phyloP scores from a whole-genome alignment of 257 asterid genomes.

The Paraleonurus japonicus region DNA sequence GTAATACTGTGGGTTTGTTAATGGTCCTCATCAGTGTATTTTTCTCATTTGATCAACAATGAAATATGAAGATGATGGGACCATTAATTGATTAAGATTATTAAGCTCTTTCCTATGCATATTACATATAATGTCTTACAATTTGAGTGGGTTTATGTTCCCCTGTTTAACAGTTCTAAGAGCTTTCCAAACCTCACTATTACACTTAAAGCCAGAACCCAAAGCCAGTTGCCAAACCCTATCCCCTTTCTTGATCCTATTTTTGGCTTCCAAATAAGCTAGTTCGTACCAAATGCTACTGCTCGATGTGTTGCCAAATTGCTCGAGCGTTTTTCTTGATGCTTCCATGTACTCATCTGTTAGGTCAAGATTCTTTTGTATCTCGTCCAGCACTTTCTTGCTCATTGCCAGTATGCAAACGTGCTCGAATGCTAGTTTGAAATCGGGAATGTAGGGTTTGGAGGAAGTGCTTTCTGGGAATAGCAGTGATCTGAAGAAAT shows the following conservation, averaged over 20 bases:
- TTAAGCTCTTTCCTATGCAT: background rate
- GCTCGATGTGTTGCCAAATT: slow-evolving; percentile 80
- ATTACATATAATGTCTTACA: background rate
- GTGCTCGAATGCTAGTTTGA: slow-evolving; percentile 62
- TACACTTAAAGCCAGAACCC: slow-evolving; percentile 77
- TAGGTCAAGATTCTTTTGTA: slow-evolving; percentile 62
- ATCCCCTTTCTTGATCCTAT: slow-evolving; percentile 51
- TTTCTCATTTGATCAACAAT: background rate
- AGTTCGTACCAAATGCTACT: slow-evolving; percentile 78
- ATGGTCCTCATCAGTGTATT: background rate
- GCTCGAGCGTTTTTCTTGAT: slow-evolving; percentile 64
- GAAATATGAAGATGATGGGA: background rate
- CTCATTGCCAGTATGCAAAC: slow-evolving; percentile 62
- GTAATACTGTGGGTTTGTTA: background rate
- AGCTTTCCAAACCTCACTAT: slow-evolving; percentile 73
- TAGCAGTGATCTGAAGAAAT: slow-evolving; percentile 52
- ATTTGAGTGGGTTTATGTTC: slow-evolving; percentile 32
- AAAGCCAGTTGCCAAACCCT: slow-evolving; percentile 66
- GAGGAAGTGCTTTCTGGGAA: slow-evolving; percentile 29
- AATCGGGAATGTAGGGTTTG: slow-evolving; percentile 65
- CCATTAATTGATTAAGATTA: background rate
- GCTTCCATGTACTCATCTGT: slow-evolving; percentile 74
- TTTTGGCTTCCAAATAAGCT: slow-evolving; percentile 59
- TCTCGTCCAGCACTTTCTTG: slow-evolving; percentile 53
- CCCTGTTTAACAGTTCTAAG: slow-evolving; percentile 28